Percentiles rank a stretch among this genome's conserved stretches.
Evolutionary conservation across 2,329 filamentous ascomycete species (phyloP).

Genomic region (Lecanosticta acicola): DNA sequence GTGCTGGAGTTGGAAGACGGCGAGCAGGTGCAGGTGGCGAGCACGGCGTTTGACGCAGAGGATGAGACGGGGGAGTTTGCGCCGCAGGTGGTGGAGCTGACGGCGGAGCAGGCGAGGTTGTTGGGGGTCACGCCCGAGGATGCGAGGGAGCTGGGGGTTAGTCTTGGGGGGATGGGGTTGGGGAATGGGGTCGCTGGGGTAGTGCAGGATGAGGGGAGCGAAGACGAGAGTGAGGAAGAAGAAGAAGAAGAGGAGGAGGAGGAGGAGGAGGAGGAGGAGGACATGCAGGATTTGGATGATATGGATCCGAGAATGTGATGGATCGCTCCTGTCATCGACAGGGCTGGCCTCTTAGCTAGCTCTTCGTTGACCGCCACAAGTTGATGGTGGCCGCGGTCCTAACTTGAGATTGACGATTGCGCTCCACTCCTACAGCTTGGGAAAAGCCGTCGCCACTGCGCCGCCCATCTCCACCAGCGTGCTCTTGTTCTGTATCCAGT

Average conservation of each 20-base stretch:
- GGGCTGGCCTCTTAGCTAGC: no score
- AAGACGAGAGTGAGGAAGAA: constrained; percentile 32
- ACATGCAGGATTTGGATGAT: constrained; percentile 33
- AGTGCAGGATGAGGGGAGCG: constrained; percentile 29
- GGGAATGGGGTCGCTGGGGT: constrained; percentile 13
- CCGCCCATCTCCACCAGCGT: constrained; percentile 78
- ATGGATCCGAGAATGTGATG: constrained; percentile 29
- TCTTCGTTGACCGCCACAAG: no score
- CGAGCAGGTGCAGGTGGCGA: constrained; percentile 56
- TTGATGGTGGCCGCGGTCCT: no score
- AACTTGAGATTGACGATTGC: no score
- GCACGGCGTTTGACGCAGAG: constrained; percentile 47
- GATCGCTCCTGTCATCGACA: no score
- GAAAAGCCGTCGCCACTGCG: constrained; percentile 63
- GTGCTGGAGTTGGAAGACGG: constrained; percentile 59
- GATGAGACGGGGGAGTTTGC: constrained; percentile 62
- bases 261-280: constrained; percentile 27
- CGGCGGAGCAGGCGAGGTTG: constrained; percentile 38
- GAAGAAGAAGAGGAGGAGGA: constrained; percentile 18
- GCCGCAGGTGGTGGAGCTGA: constrained; percentile 54
- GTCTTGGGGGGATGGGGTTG: constrained; percentile 18
- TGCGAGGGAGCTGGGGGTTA: constrained; percentile 18
- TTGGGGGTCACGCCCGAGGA: constrained; percentile 31
- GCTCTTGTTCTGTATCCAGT: constrained; percentile 83
- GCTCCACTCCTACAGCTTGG: constrained; percentile 20